A percentile compares a stretch with the other conserved stretches of the same genome.
These are phyloP conservation scores for Termitomyces sp. DNA, from an alignment of 768 basidiomycete genomes.

Conservation along the genomic window DNA sequence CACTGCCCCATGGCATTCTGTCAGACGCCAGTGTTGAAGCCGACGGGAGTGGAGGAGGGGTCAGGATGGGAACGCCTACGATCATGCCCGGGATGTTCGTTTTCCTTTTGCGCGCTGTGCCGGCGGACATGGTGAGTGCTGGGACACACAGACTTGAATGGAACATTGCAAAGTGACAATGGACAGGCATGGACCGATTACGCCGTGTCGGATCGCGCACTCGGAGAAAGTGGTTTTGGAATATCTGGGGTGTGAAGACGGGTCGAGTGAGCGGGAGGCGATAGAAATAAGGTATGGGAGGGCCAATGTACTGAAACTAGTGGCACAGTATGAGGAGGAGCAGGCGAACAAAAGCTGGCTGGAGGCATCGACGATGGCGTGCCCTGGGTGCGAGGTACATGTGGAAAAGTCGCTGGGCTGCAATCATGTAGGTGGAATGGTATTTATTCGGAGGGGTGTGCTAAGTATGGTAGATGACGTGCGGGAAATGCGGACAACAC, in stretches of 20 bases:
- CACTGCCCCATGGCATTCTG: conserved; percentile 81
- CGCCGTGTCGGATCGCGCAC: conserved; percentile 64
- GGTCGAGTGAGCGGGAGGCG: conserved; percentile 42
- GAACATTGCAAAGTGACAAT: conserved; percentile 11
- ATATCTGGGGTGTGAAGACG: conserved; percentile 60
- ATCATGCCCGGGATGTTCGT: conserved; percentile 67
- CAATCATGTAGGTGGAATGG: conserved; percentile 69
- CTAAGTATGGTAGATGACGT: conserved; percentile 61
- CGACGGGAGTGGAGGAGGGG: conserved; percentile 48
- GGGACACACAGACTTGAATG: background rate
- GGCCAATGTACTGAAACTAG: conserved; percentile 57
- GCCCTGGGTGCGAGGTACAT: conserved; percentile 70
- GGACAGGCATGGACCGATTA: conserved; percentile 78
- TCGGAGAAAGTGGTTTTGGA: conserved; percentile 65
- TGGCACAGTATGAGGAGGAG: conserved; percentile 68
- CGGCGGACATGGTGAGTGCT: conserved; percentile 67
- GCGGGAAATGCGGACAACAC: conserved; percentile 69
- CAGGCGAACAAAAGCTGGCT: conserved; percentile 76
- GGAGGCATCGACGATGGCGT: conserved; percentile 60
- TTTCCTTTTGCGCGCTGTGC: conserved; percentile 84
- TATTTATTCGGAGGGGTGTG: background rate
- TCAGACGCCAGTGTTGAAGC: conserved; percentile 74
- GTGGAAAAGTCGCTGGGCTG: conserved; percentile 82
- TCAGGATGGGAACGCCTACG: conserved; percentile 73
- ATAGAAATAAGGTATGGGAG: conserved; percentile 70